phyloP scores from a whole-genome alignment of 352 stramenopile genomes.

The Phytophthora crassamura region DNA sequence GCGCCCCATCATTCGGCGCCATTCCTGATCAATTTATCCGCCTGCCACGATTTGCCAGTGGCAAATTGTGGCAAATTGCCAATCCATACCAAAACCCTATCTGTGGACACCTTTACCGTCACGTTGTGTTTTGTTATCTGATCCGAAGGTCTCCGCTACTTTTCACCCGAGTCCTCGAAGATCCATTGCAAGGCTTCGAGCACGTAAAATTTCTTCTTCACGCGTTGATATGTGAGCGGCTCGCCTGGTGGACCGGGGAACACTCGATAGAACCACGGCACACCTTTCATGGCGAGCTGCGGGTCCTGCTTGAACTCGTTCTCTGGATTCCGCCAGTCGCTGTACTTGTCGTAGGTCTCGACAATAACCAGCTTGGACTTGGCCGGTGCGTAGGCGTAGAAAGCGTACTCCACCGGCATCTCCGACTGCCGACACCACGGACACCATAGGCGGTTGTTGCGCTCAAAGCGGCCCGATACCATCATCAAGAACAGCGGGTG shows the following conservation, averaged over 20 bases:
- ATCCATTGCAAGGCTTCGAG: conserved; percentile 36
- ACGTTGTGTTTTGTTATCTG: neutral
- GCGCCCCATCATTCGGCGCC: conserved; percentile 17
- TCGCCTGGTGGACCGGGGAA: conserved; percentile 40
- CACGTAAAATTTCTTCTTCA: conserved; percentile 49
- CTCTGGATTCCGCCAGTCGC: conserved; percentile 70
- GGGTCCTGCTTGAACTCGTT: conserved; percentile 72
- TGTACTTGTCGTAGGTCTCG: conserved; percentile 67
- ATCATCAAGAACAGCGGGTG: conserved; percentile 82
- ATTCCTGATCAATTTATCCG: conserved; percentile 11
- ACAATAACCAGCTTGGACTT: conserved; percentile 60
- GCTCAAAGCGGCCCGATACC: conserved; percentile 61
- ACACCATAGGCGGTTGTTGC: conserved; percentile 81
- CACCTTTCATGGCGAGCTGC: conserved; percentile 60
- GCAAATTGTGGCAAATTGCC: neutral
- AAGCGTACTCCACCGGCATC: conserved; percentile 72
- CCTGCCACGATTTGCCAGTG: neutral
- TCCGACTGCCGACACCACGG: conserved; percentile 73
- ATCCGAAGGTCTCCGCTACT: conserved; percentile 11
- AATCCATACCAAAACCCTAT: conserved; percentile 7
- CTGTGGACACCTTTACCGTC: conserved; percentile 7
- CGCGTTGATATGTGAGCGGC: conserved; percentile 35
- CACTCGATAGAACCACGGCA: conserved; percentile 70
- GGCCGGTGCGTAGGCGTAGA: conserved; percentile 62
- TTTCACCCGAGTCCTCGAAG: conserved; percentile 33